Conservation (phyloP, 371 early-diverging fungal species). For the Haplosporangium sp. region DNA sequence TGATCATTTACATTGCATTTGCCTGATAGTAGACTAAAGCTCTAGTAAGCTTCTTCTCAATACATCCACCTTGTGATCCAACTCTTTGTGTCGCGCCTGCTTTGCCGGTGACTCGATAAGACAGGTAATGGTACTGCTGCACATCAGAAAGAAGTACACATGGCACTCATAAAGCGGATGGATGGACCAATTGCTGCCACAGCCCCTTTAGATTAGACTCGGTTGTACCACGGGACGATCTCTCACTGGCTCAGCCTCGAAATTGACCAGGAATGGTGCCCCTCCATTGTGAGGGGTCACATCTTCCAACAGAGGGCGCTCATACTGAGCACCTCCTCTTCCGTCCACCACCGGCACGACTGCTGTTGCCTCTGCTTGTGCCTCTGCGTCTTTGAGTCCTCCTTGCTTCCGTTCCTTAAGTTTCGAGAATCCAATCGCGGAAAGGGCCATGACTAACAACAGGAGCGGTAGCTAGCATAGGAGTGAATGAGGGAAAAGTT, state of each 20-base stretch:
- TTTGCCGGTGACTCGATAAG: too few relatives aligned
- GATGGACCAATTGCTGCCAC: neutral
- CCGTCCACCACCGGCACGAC: conserved; percentile 15
- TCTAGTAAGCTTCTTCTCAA: too few relatives aligned
- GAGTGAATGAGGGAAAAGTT: conserved; percentile 4
- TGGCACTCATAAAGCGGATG: neutral
- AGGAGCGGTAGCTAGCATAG: conserved; percentile 23
- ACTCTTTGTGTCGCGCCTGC: too few relatives aligned
- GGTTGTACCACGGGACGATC: conserved; percentile 23
- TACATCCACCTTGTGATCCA: too few relatives aligned
- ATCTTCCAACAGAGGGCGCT: conserved; percentile 27
- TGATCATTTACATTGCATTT: too few relatives aligned
- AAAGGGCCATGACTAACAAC: conserved; percentile 23
- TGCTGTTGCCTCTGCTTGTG: conserved; percentile 18
- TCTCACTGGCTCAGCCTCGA: conserved; percentile 18
- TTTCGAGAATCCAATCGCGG: conserved; percentile 25
- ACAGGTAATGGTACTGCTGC: too few relatives aligned
- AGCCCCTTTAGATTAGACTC: conserved; percentile 22
- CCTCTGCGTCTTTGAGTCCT: conserved; percentile 21
- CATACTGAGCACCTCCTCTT: conserved; percentile 19
- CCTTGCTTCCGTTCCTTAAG: conserved; percentile 21
- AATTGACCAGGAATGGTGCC: conserved; percentile 14
- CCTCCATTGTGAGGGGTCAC: conserved; percentile 6
- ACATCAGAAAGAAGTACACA: too few relatives aligned
- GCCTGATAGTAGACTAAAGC: too few relatives aligned